phyloP scores from a whole-genome alignment of 1,139 yeast species.

The Lodderomyces margitis region DNA sequence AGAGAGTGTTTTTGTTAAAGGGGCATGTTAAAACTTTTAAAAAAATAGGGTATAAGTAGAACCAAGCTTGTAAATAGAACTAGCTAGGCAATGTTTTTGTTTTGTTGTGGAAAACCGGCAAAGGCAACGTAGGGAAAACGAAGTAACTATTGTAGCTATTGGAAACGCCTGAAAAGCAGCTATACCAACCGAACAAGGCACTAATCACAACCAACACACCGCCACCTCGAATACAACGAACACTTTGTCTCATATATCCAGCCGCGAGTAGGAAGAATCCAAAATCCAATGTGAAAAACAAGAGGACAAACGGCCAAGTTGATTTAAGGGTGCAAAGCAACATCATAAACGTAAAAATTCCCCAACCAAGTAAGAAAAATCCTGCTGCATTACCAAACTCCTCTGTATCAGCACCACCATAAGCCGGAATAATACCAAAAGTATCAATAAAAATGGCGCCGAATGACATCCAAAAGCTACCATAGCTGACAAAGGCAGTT shows the following conservation, averaged over 20 bases:
- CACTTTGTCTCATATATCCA: constrained; percentile 35
- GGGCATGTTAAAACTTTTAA: constrained; percentile 1
- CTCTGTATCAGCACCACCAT: constrained; percentile 32
- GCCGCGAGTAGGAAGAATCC: constrained; percentile 44
- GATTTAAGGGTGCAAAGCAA: constrained; percentile 42
- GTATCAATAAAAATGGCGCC: constrained; percentile 33
- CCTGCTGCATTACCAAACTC: constrained; percentile 39
- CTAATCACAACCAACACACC: constrained; percentile 45
- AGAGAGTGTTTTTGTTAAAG: neutral
- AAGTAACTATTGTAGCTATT: constrained; percentile 29
- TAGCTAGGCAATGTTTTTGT: neutral
- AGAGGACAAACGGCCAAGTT: constrained; percentile 37
- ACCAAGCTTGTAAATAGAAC: too few species aligned
- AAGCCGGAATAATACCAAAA: constrained; percentile 60
- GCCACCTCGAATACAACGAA: constrained; percentile 35
- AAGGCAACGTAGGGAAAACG: constrained; percentile 12
- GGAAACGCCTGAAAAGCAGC: constrained; percentile 37
- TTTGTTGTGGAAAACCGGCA: neutral
- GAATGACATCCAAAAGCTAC: constrained; percentile 43
- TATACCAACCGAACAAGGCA: constrained; percentile 43
- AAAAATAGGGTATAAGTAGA: neutral
- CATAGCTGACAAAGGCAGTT: constrained; percentile 39
- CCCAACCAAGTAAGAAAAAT: constrained; percentile 45
- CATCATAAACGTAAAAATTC: constrained; percentile 41
- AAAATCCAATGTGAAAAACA: constrained; percentile 36